Conservation (phyloP, 345 rosid genomes). For the Populus tremula region DNA sequence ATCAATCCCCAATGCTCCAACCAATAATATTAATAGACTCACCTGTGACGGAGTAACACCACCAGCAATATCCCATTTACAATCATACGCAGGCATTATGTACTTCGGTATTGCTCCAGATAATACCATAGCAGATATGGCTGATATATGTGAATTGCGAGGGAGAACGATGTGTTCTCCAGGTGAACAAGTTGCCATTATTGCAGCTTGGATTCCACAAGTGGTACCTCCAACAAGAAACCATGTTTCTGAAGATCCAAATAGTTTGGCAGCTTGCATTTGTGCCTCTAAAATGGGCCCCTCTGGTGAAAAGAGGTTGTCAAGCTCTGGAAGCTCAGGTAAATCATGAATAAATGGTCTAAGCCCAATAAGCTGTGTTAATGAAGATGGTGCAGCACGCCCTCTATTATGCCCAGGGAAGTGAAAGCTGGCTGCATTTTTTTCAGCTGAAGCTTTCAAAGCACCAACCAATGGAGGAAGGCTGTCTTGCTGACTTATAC, state of each 20-base stretch:
- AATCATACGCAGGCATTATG: slow-evolving; percentile 47
- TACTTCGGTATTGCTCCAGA: slow-evolving; percentile 56
- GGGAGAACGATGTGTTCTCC: slow-evolving; percentile 56
- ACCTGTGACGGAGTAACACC: slow-evolving; percentile 44
- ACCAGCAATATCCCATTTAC: slow-evolving; percentile 50
- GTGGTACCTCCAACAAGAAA: slow-evolving; percentile 67
- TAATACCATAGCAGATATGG: slow-evolving; percentile 50
- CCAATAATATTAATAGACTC: slow-evolving; percentile 8
- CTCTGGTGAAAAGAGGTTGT: slow-evolving; percentile 50
- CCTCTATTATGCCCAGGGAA: slow-evolving; percentile 75
- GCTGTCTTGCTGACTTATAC: not conserved
- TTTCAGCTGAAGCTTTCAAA: slow-evolving; percentile 42
- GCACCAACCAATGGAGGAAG: slow-evolving; percentile 51
- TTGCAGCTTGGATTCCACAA: slow-evolving; percentile 59
- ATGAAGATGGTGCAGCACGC: slow-evolving; percentile 49
- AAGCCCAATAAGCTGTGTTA: slow-evolving; percentile 46
- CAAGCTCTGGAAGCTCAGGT: slow-evolving; percentile 63
- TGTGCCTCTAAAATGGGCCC: slow-evolving; percentile 68
- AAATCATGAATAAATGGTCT: slow-evolving; percentile 51
- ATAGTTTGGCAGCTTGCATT: slow-evolving; percentile 45
- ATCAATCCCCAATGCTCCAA: not conserved
- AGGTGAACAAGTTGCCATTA: slow-evolving; percentile 59
- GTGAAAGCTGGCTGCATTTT: slow-evolving; percentile 52
- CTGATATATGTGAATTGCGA: slow-evolving; percentile 58
- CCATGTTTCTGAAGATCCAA: slow-evolving; percentile 63